Percentiles rank a stretch among this genome's conserved stretches.
phyloP scores from a whole-genome alignment of 108 stramenopile species.

The Cylindrotheca closterium region DNA sequence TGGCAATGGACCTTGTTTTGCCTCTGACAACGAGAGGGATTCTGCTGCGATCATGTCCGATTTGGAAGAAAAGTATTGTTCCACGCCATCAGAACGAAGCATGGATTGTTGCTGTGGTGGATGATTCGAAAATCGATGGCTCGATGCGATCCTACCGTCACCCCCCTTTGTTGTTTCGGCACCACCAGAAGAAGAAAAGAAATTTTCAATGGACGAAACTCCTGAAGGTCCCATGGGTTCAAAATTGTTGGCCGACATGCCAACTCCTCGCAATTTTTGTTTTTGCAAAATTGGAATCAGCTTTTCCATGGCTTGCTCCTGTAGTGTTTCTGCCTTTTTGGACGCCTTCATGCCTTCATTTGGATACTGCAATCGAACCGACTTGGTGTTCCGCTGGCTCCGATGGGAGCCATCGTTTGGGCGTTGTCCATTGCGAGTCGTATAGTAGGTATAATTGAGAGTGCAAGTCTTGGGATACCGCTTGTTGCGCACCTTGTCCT shows the following conservation, averaged over 20 bases:
- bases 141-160: too few relatives aligned
- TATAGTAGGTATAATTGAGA: conserved; percentile 56
- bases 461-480: conserved; percentile 70
- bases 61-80: background rate
- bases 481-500: conserved; percentile 62
- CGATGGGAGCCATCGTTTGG: conserved; percentile 9
- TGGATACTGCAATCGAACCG: conserved; percentile 19
- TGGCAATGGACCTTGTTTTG: background rate
- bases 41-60: background rate
- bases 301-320: conserved; percentile 32
- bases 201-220: conserved; percentile 10
- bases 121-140: too few relatives aligned
- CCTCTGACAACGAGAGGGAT: too few relatives aligned
- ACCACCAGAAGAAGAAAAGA: conserved; percentile 14
- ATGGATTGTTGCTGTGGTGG: background rate
- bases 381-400: conserved; percentile 10
- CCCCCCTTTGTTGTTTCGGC: background rate
- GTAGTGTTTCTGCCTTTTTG: conserved; percentile 25
- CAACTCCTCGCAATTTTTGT: conserved; percentile 25
- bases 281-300: conserved; percentile 13
- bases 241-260: conserved; percentile 34
- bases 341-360: conserved; percentile 18
- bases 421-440: conserved; percentile 13
- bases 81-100: background rate
- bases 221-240: conserved; percentile 11